Evolutionary conservation across 345 rosid genomes (phyloP).

Genomic region (Odontarrhena argentea): DNA sequence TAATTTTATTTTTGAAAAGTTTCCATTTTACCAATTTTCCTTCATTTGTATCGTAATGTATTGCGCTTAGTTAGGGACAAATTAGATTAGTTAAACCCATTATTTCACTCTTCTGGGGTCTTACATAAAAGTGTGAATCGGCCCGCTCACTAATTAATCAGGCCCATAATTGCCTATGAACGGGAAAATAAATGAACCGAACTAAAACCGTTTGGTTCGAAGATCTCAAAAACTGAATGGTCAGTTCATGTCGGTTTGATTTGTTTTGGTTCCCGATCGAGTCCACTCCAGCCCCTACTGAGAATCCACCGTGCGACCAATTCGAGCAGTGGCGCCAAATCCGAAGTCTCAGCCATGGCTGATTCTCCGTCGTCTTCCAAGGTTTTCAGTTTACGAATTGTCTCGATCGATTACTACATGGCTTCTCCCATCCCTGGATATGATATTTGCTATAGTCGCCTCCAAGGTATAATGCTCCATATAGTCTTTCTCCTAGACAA

Average conservation of each 20-base stretch:
- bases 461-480: constrained; percentile 57
- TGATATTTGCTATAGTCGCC: constrained; percentile 79
- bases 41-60: too few relatives aligned
- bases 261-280: background rate
- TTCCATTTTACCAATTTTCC: too few relatives aligned
- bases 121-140: background rate
- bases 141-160: background rate
- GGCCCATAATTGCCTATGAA: background rate
- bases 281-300: background rate
- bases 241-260: constrained; percentile 11
- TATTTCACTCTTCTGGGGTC: too few relatives aligned
- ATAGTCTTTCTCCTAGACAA: constrained; percentile 1
- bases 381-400: constrained; percentile 78
- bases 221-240: background rate
- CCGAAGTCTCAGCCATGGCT: constrained; percentile 41
- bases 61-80: too few relatives aligned
- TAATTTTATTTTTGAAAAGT: too few relatives aligned
- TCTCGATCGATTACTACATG: constrained; percentile 82
- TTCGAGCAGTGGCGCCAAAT: constrained; percentile 23
- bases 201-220: constrained; percentile 15
- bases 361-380: constrained; percentile 53
- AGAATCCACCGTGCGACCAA: constrained; percentile 2
- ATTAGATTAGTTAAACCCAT: too few relatives aligned
- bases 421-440: constrained; percentile 72
- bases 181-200: background rate